Evolutionary conservation across 129 eudicot genomes (phyloP).

Genomic region (Heracleum sosnowskyi): DNA sequence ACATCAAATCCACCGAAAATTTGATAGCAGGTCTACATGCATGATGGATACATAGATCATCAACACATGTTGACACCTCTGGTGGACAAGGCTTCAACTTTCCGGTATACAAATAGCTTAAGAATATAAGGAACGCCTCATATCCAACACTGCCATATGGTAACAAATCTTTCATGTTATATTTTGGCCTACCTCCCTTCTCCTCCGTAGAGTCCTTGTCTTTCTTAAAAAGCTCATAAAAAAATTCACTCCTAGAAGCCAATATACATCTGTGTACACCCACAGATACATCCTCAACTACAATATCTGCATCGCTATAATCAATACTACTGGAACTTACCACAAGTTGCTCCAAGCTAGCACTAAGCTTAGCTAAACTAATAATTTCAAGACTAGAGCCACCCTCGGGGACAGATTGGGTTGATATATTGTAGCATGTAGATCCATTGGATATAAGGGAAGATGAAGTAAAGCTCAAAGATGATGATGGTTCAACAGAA

Average conservation of each 20-base stretch:
- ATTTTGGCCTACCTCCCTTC: slow-evolving; percentile 37
- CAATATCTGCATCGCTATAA: slow-evolving; percentile 60
- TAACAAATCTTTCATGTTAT: slow-evolving; percentile 41
- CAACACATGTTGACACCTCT: slow-evolving; percentile 69
- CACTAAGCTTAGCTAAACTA: slow-evolving; percentile 53
- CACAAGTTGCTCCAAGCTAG: slow-evolving; percentile 46
- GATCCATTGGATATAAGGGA: slow-evolving; percentile 48
- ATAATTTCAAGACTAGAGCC: slow-evolving; percentile 37
- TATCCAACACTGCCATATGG: slow-evolving; percentile 52
- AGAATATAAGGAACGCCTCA: slow-evolving; percentile 57
- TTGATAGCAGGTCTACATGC: slow-evolving; percentile 71
- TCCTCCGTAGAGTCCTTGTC: slow-evolving; percentile 10
- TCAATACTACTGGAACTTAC: slow-evolving; percentile 25
- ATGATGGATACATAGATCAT: slow-evolving; percentile 54
- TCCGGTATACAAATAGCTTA: slow-evolving; percentile 69
- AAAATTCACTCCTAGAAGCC: slow-evolving; percentile 61
- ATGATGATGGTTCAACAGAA: slow-evolving; percentile 43
- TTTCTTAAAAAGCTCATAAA: slow-evolving; percentile 38
- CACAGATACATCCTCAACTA: slow-evolving; percentile 48
- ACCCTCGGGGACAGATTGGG: slow-evolving; percentile 23
- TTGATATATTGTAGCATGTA: slow-evolving; percentile 17
- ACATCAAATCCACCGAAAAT: slow-evolving; percentile 70
- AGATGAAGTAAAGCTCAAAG: slow-evolving; percentile 56
- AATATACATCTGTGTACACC: slow-evolving; percentile 66
- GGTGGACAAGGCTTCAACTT: slow-evolving; percentile 58